Base-by-base conservation (phyloP, 2,329 filamentous ascomycete species). In the Elsinoe batatas region DNA sequence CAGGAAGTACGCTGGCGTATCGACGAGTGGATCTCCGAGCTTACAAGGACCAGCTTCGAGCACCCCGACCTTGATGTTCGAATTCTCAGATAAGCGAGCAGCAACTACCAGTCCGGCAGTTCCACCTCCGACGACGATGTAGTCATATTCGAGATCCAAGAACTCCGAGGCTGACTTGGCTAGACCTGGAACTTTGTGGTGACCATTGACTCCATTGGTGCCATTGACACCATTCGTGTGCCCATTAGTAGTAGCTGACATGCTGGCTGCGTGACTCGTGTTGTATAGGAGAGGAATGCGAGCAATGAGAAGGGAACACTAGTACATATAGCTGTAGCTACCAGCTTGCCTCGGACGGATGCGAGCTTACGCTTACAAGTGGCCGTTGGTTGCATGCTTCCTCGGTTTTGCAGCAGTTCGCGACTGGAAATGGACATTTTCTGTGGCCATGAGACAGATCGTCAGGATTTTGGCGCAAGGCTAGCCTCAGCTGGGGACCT, bases 1-100 rank as follows among this genome's bases (percentile, higher is more conserved):
- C 13, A 36, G 13, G 17, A 60, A 58, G 8, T 61, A 44, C 17
- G 58, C 63, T 12, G 64, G 63, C 3, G 58, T 60, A 18, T 59
- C 57, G 35, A 66, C 58, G 32, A 56, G 47, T 8, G 60, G 49
- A 35, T 66, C 61, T 35, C 58, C 56, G 40, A 55, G 59, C 6
- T 53, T 57, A 33, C 62, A 57, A 32, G 51, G 33, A 3, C 60
- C 60, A 20, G 56, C 56, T 38, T 61, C 60, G 17, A 61, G 44
- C 13, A 61, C 60, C 11, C 57, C 57, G 15, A 61, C 60, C 2
- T 54, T 50, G 3, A 59, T 36, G 13, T 59, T 26, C 3, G 59
- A 56, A 20, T 61, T 54, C 37, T 61, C 60, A 20, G 59, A 55
- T 30, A 61, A 43, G 17, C 58, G 56, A 20, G 57, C 60, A 30